Percentiles rank a stretch among this genome's conserved stretches.
These are phyloP conservation scores for Thinopyrum obtusiflorum DNA, from an alignment of 202 grass and related monocot genomes.

Conservation along the genomic window DNA sequence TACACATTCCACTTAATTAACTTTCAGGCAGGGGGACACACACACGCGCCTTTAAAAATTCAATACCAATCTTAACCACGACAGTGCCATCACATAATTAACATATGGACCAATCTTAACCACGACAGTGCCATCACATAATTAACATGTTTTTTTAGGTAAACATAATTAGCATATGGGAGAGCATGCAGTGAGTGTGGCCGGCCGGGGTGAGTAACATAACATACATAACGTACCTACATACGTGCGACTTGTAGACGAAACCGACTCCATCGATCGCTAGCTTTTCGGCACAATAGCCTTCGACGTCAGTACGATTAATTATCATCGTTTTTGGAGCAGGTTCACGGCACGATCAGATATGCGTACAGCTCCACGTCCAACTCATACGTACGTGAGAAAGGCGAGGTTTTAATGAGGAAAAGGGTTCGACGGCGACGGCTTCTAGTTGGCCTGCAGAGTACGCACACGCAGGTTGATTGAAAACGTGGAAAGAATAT, in stretches of 20 bases:
- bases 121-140: background rate
- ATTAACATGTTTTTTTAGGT: background rate
- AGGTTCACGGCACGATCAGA: conserved; percentile 21
- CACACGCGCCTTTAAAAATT: background rate
- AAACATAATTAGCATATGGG: background rate
- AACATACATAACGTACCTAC: background rate
- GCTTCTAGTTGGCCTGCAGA: background rate
- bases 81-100: background rate
- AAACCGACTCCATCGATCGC: background rate
- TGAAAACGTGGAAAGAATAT: background rate
- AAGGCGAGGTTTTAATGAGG: background rate
- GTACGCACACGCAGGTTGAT: background rate
- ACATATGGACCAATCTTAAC: too few species aligned
- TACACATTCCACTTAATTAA: background rate
- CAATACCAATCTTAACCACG: background rate
- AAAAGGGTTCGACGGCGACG: background rate
- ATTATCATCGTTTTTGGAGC: conserved; percentile 4
- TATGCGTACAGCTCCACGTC: background rate
- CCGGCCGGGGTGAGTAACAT: background rate
- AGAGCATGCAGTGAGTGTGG: background rate
- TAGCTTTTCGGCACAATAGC: background rate
- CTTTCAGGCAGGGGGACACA: background rate
- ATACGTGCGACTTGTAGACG: background rate
- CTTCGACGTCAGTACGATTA: background rate
- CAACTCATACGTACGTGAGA: background rate